A percentile compares a stretch with the other conserved stretches of the same genome.
Evolutionary conservation across 2,329 filamentous ascomycete genomes (phyloP).

Genomic region (Pseudonectria buxi): DNA sequence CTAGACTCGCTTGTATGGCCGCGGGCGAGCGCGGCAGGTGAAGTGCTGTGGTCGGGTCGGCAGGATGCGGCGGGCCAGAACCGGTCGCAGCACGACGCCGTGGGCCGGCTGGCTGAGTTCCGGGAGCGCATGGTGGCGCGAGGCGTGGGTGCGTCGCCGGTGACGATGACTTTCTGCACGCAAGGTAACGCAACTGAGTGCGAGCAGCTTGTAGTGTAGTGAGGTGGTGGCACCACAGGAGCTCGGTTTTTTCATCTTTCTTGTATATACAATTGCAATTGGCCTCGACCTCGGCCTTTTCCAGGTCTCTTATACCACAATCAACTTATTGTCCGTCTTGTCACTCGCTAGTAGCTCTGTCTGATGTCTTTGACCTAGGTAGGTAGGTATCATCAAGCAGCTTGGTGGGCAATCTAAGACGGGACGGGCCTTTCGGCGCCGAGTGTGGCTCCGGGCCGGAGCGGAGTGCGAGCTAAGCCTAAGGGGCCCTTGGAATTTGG

Average conservation of each 20-base stretch:
- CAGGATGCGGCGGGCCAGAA: slow-evolving; percentile 61
- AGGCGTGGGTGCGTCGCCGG: slow-evolving; percentile 56
- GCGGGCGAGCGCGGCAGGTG: slow-evolving; percentile 63
- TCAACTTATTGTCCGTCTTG: too few relatives aligned
- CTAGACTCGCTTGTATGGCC: slow-evolving; percentile 76
- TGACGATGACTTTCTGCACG: slow-evolving; percentile 56
- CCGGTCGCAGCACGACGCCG: slow-evolving; percentile 63
- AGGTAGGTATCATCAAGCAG: too few relatives aligned
- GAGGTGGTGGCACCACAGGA: not conserved
- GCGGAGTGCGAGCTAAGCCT: too few relatives aligned
- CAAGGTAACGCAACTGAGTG: slow-evolving; percentile 23
- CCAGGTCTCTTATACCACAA: too few relatives aligned
- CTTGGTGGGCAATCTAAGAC: too few relatives aligned
- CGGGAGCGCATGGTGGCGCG: slow-evolving; percentile 66
- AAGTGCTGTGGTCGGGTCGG: slow-evolving; percentile 73
- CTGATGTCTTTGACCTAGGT: too few relatives aligned
- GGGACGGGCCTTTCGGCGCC: too few relatives aligned
- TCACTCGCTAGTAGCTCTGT: too few relatives aligned
- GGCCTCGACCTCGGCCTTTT: too few relatives aligned
- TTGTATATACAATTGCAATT: too few relatives aligned
- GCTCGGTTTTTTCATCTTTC: slow-evolving; percentile 6
- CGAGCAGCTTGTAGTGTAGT: slow-evolving; percentile 11
- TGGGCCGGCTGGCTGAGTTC: slow-evolving; percentile 65
- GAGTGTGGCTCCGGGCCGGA: too few relatives aligned
- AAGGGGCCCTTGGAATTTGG: too few relatives aligned